Conservation (phyloP, 2,329 filamentous ascomycete genomes). For the Pseudogymnoascus verrucosus region DNA sequence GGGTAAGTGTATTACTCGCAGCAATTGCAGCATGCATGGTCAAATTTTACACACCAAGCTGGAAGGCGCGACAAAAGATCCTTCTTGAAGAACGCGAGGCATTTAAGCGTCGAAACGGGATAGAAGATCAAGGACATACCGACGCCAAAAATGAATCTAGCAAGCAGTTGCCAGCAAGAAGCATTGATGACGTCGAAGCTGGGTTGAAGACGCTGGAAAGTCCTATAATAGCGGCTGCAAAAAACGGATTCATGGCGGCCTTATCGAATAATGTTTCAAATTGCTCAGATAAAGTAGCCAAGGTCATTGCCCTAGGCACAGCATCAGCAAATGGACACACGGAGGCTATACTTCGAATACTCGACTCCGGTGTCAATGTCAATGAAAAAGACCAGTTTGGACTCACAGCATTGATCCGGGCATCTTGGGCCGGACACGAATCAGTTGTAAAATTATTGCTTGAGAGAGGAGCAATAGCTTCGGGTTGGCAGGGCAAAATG, state of each 20-base stretch:
- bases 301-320: neutral
- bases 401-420: neutral
- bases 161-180: neutral
- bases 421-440: neutral
- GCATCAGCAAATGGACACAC: neutral
- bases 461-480: neutral
- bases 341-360: neutral
- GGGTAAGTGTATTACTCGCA: neutral
- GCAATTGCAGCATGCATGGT: neutral
- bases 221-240: neutral
- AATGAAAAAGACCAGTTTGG: neutral
- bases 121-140: neutral
- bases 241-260: neutral
- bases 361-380: neutral
- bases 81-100: neutral
- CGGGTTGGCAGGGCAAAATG: neutral
- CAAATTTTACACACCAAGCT: neutral
- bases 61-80: neutral
- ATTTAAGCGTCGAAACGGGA: neutral
- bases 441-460: neutral
- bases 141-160: neutral
- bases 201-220: neutral
- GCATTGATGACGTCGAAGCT: neutral
- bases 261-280: neutral
- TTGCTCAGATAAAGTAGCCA: neutral